phyloP scores from a whole-genome alignment of 1,139 yeast species.

The Hansenula lynferdii region DNA sequence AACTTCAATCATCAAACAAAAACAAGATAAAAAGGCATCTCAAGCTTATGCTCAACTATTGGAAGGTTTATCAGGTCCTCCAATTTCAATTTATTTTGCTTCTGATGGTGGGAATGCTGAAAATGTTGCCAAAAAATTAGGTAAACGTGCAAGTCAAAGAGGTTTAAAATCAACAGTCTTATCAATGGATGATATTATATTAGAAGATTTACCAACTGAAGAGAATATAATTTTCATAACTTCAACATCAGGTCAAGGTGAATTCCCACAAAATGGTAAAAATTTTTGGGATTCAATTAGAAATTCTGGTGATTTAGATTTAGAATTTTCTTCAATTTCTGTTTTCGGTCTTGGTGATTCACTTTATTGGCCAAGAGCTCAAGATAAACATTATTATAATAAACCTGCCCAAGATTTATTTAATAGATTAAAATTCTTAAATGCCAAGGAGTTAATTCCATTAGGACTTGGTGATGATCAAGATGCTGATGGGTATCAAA shows the following conservation, averaged over 20 bases:
- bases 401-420: conserved; percentile 81
- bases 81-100: conserved; percentile 83
- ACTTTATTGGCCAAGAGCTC: conserved; percentile 95
- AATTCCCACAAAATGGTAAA: conserved; percentile 93
- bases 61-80: conserved; percentile 91
- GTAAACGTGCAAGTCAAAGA: conserved; percentile 79
- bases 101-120: conserved; percentile 97
- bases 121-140: conserved; percentile 73
- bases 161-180: conserved; percentile 76
- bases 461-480: conserved; percentile 95
- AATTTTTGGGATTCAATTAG: conserved; percentile 84
- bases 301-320: conserved; percentile 63
- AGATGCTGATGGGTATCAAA: conserved; percentile 91
- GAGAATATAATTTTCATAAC: conserved; percentile 78
- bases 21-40: conserved; percentile 67
- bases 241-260: conserved; percentile 98
- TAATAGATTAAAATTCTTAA: conserved; percentile 59
- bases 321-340: conserved; percentile 63
- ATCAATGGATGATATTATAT: conserved; percentile 80
- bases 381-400: conserved; percentile 89
- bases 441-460: conserved; percentile 69
- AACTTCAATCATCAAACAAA: conserved; percentile 55
- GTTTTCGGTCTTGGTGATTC: conserved; percentile 95
- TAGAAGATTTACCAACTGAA: conserved; percentile 78
- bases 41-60: conserved; percentile 72